These are phyloP conservation scores for Hevea brasiliensis DNA, from an alignment of 345 rosid genomes.

Conservation along the genomic window DNA sequence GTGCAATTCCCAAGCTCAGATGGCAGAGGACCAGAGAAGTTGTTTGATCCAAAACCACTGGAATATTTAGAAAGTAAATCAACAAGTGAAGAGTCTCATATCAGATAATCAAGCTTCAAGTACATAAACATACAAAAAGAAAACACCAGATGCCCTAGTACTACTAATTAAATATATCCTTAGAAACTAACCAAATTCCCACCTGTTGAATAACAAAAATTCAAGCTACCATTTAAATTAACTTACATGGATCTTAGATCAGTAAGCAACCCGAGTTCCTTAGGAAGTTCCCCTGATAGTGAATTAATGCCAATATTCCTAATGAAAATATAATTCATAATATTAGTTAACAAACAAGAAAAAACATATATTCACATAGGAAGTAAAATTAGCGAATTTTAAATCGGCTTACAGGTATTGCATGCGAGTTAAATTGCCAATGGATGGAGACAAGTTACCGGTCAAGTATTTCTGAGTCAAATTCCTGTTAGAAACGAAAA, in stretches of 20 bases:
- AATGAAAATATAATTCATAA: constrained; percentile 3
- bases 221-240: background rate
- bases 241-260: constrained; percentile 54
- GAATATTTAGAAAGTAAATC: constrained; percentile 6
- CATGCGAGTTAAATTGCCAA: constrained; percentile 51
- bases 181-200: too few relatives aligned
- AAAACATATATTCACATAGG: background rate
- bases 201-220: background rate
- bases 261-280: constrained; percentile 62
- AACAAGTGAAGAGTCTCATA: background rate
- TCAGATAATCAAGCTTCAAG: background rate
- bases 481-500: constrained; percentile 35
- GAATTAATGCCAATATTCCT: constrained; percentile 60
- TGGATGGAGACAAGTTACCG: constrained; percentile 49
- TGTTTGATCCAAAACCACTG: constrained; percentile 53
- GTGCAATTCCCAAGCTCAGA: constrained; percentile 54
- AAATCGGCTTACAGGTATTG: constrained; percentile 54
- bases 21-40: constrained; percentile 70
- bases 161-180: too few relatives aligned
- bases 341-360: background rate
- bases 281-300: constrained; percentile 63
- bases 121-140: background rate
- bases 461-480: constrained; percentile 48
- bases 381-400: background rate
- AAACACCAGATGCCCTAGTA: too few relatives aligned